These are phyloP conservation scores for Medicago arabica DNA, from an alignment of 306 rosid genomes.

Conservation along the genomic window DNA sequence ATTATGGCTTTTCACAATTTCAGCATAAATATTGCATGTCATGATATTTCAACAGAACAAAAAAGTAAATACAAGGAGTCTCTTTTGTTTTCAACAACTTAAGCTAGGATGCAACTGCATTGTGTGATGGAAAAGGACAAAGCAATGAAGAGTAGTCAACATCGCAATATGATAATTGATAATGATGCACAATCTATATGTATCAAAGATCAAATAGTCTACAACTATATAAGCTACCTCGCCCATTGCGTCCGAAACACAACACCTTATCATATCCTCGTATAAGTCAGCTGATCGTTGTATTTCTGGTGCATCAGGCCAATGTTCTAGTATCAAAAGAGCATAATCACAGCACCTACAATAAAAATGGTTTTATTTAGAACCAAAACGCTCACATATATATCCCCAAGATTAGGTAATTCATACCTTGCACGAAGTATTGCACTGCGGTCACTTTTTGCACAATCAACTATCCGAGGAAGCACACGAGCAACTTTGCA, in stretches of 20 bases:
- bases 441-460: slow-evolving; percentile 92
- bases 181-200: slow-evolving; percentile 17
- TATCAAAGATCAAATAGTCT: slow-evolving; percentile 32
- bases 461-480: slow-evolving; percentile 87
- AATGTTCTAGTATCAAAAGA: slow-evolving; percentile 85
- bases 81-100: slow-evolving; percentile 28
- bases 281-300: slow-evolving; percentile 84
- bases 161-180: slow-evolving; percentile 31
- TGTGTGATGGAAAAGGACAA: slow-evolving; percentile 19
- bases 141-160: slow-evolving; percentile 25
- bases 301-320: slow-evolving; percentile 99
- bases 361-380: slow-evolving; percentile 41
- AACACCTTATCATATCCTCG: slow-evolving; percentile 91
- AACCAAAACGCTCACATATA: slow-evolving; percentile 23
- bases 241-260: slow-evolving; percentile 99
- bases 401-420: slow-evolving; percentile 16
- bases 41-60: slow-evolving; percentile 13
- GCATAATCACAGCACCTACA: slow-evolving; percentile 98
- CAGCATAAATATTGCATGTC: slow-evolving; percentile 35
- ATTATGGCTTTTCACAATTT: neutral
- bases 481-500: slow-evolving; percentile 95
- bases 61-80: slow-evolving; percentile 5
- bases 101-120: slow-evolving; percentile 22
- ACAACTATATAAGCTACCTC: slow-evolving; percentile 66
- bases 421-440: slow-evolving; percentile 91